Evolutionary conservation across 495 filamentous ascomycete genomes (phyloP).

Genomic region (Platismatia glauca): DNA sequence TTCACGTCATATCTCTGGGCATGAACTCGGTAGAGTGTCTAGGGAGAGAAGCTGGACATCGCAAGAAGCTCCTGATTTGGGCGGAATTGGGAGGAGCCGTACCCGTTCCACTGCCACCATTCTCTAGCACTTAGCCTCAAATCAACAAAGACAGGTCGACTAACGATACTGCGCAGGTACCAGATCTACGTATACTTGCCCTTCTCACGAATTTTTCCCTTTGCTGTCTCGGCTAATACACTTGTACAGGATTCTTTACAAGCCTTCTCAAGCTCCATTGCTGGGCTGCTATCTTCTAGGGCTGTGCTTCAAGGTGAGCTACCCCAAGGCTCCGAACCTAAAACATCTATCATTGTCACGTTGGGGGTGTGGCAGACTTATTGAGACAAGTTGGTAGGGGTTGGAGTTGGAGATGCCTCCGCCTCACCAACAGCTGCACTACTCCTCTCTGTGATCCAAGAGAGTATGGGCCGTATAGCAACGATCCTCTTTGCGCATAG

Average conservation of each 20-base stretch:
- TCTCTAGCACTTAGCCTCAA: not conserved
- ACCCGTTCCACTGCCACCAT: not conserved
- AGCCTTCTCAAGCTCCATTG: conserved; percentile 91
- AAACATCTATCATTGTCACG: not conserved
- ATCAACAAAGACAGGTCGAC: conserved; percentile 18
- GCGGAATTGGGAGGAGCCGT: not conserved
- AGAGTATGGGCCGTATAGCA: conserved; percentile 72
- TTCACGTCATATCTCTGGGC: too few relatives aligned
- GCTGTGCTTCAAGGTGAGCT: conserved; percentile 73
- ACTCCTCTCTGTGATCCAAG: conserved; percentile 77
- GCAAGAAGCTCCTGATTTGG: not conserved
- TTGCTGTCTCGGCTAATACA: conserved; percentile 24
- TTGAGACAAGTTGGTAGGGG: conserved; percentile 38
- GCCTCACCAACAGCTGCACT: conserved; percentile 82
- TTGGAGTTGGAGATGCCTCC: conserved; percentile 80
- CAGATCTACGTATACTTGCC: conserved; percentile 55
- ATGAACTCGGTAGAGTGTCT: not conserved
- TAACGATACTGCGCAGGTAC: conserved; percentile 42
- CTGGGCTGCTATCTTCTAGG: conserved; percentile 74
- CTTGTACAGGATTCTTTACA: conserved; percentile 74
- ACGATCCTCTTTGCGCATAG: conserved; percentile 87
- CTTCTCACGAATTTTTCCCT: not conserved
- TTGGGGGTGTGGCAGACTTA: not conserved
- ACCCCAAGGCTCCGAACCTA: not conserved
- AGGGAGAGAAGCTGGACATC: not conserved